Base-by-base conservation (phyloP, 2,329 filamentous ascomycete species). In the Arthrobotrys conoides region DNA sequence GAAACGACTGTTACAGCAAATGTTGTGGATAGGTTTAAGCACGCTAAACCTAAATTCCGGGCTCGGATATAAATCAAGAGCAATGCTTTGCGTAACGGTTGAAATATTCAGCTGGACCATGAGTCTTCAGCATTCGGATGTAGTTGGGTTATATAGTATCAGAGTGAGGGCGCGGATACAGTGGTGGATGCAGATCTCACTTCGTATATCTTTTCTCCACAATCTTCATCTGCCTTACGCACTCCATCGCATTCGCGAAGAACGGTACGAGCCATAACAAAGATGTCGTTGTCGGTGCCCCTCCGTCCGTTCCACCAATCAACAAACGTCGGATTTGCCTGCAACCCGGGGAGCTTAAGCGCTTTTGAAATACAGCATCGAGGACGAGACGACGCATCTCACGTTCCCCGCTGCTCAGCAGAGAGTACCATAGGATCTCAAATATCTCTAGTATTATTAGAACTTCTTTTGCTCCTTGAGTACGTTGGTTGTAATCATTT, bases 371-470 rank as follows among this genome's bases (percentile, higher is more conserved):
- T 41, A 65, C 30, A 4, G 22, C 30, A 14, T 49, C 41, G 5
- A 65, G 16, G 6, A 65, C 61, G 5, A 20, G 61, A 16, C 44
- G 44, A 9, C 61, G 49, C 5, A 65, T 16, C 12, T 49, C 44
- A 46, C 61, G 36, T 36, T 65, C 61, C 49, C 48, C 20, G 12
- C 16, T 33, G 16, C 33, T 65, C 5, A 18, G n/a, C 10, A 65
- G 61, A 4, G 61, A 49, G 41, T 46, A 65, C 61, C 61, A 65
- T 5, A 49, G 24, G 22, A 65, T 33, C 12, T 65, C 61, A 10
- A 67, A 55, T 20, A 67, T 67, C 16, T 67, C 64, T 10, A 67
- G 24, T n/a, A n/a, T 18, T 55, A 67, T 67, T 14, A 67, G 27
- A 27, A 53, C 14, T 8, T 67, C 46, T 20, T 67, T 67, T 14